These are phyloP conservation scores for Saccharomyces mikatae DNA, from an alignment of 805 yeast species.

Conservation along the genomic window DNA sequence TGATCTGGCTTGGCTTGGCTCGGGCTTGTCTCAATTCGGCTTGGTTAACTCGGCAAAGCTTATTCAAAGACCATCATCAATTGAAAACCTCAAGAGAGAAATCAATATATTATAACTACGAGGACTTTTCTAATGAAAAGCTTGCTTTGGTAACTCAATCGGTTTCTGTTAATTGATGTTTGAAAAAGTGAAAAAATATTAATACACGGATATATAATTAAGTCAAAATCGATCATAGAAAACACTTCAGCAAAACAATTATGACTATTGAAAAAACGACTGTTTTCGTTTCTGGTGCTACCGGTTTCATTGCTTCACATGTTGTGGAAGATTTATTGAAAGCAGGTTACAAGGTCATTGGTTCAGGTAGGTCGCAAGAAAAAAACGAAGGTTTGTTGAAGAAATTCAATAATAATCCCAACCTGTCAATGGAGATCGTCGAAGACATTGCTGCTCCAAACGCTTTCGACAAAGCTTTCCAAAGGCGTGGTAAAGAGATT, in stretches of 20 bases:
- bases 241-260: background rate
- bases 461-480: constrained; percentile 38
- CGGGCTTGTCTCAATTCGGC: background rate
- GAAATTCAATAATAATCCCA: constrained; percentile 18
- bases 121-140: background rate
- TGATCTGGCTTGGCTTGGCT: background rate
- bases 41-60: background rate
- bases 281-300: constrained; percentile 45
- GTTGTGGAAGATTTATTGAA: constrained; percentile 35
- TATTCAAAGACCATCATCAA: background rate
- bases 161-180: background rate
- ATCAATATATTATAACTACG: background rate
- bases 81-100: background rate
- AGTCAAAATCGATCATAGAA: background rate
- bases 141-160: background rate
- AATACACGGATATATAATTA: background rate
- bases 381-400: constrained; percentile 36
- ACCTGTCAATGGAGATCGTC: constrained; percentile 26
- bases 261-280: constrained; percentile 8
- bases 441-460: constrained; percentile 24
- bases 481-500: constrained; percentile 32
- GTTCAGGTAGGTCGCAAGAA: constrained; percentile 40
- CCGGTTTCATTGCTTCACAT: constrained; percentile 48
- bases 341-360: constrained; percentile 38
- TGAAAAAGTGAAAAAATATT: background rate